Conservation (phyloP, 2,329 filamentous ascomycete species). For the Aspergillus luchuensis region DNA sequence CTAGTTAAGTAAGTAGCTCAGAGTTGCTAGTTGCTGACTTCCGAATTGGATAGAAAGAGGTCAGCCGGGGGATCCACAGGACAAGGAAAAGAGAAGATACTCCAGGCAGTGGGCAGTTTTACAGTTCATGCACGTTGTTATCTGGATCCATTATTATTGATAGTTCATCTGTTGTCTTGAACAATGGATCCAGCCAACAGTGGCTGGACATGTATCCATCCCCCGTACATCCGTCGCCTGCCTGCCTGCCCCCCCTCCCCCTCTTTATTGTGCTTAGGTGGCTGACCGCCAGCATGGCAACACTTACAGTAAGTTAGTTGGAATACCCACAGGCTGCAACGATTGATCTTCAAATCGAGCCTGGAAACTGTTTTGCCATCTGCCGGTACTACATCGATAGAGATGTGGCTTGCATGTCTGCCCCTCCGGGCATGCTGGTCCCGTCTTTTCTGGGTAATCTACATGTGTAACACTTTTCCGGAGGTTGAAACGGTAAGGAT, state of each 20-base stretch:
- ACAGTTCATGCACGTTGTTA: slow-evolving; percentile 25
- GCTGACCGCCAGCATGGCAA: slow-evolving; percentile 21
- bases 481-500: slow-evolving; percentile 1
- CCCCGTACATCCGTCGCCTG: slow-evolving; percentile 2
- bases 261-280: slow-evolving; percentile 9
- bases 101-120: slow-evolving; percentile 1
- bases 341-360: slow-evolving; percentile 6
- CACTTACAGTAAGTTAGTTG: background rate
- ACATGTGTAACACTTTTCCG: slow-evolving; percentile 4
- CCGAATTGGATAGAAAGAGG: background rate
- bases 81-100: background rate
- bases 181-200: slow-evolving; percentile 15
- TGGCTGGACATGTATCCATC: slow-evolving; percentile 18
- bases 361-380: background rate
- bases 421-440: background rate
- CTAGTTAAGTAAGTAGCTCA: background rate
- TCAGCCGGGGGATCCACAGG: slow-evolving; percentile 1
- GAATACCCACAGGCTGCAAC: background rate
- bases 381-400: background rate
- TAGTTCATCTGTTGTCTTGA: slow-evolving; percentile 14
- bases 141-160: slow-evolving; percentile 19
- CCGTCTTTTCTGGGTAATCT: background rate
- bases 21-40: background rate
- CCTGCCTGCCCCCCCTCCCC: too few species aligned
- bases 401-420: slow-evolving; percentile 11